Base-by-base conservation (phyloP, 2,329 filamentous ascomycete genomes). In the Colletotrichum melonis region DNA sequence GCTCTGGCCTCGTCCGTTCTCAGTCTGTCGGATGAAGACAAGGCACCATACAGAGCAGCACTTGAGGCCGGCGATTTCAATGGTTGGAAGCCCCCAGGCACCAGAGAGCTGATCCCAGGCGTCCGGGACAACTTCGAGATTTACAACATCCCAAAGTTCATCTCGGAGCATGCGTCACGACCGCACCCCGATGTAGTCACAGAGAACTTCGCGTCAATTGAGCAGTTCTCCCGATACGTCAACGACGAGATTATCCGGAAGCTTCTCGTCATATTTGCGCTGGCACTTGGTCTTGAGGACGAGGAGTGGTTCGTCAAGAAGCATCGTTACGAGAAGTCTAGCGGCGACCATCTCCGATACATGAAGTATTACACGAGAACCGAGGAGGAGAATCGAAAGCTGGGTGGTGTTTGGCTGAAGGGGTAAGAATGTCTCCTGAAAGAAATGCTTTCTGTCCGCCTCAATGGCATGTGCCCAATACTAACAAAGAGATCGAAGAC, bases 401-500 rank as follows among this genome's bases (percentile, higher is more conserved):
- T 46, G 5, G 42, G 42, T 46, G 42, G 19, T 46, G 42, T 46
- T n/a, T 46, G 42, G 42, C n/a, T 46, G 19, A 46, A 46, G 42
- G 42, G 42, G 42, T 46, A 46, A n/a, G 42, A 46, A 7, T n/a
- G 2, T 46, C 16, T 19, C 38, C 38, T 42, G 5, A 5, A 16
- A 32, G 30, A 32, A 32, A 32, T 32, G 8, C 2, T 32, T 32
- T 32, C 9, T 32, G 2, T 32, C 30, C 30, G 2, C 30, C 30
- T 1, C 2, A 32, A 32, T 4, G 0, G 3, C 8, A 11, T 32
- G 19, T 9, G 9, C 8, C 2, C 11, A 22, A 22, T 54, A 54
- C 19, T 56, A 46, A 63, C 12, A 7, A 0, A 42, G 52, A n/a
- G 26, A 24, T n/a, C 3, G 1, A 57, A 76, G 87, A 0, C 87